Conservation (phyloP, 2,329 filamentous ascomycete genomes). For the Harringtonia lauricola region DNA sequence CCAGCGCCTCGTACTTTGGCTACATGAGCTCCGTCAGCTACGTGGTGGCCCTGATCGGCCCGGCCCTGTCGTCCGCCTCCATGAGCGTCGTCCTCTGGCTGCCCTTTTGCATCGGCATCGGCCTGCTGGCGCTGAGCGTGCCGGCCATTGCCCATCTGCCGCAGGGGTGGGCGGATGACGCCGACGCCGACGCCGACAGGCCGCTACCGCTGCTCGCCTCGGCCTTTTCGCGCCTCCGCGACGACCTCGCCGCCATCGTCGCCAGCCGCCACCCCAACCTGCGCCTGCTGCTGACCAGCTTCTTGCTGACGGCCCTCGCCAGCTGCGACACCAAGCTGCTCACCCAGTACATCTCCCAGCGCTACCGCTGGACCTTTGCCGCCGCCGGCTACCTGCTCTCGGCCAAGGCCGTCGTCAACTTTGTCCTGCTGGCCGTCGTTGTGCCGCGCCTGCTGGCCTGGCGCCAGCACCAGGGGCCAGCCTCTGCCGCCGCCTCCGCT, state of each 20-base stretch:
- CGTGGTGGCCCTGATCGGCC: slow-evolving; percentile 33
- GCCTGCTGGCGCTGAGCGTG: slow-evolving; percentile 22
- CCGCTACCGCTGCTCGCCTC: slow-evolving; percentile 7
- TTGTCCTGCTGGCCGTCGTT: slow-evolving; percentile 28
- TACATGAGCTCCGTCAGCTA: slow-evolving; percentile 38
- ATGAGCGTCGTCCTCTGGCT: slow-evolving; percentile 33
- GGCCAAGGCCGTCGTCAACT: slow-evolving; percentile 36
- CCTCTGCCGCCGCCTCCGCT: not conserved
- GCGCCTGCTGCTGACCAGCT: slow-evolving; percentile 28
- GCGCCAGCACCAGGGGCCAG: not conserved
- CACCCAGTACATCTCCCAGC: slow-evolving; percentile 37
- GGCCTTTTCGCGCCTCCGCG: slow-evolving; percentile 17
- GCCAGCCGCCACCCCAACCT: slow-evolving; percentile 29
- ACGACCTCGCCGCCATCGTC: slow-evolving; percentile 21
- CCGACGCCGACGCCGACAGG: not conserved
- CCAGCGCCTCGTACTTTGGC: slow-evolving; percentile 36
- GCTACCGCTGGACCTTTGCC: slow-evolving; percentile 34
- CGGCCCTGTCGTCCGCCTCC: slow-evolving; percentile 31
- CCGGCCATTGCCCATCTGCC: slow-evolving; percentile 21
- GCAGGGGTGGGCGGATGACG: not conserved
- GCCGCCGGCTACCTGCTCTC: slow-evolving; percentile 36
- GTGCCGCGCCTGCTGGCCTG: slow-evolving; percentile 26
- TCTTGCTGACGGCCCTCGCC: slow-evolving; percentile 36
- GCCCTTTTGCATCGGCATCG: slow-evolving; percentile 30
- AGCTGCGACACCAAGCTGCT: slow-evolving; percentile 40